These are phyloP conservation scores for Camelina laxa DNA, from an alignment of 345 rosid species.

Conservation along the genomic window DNA sequence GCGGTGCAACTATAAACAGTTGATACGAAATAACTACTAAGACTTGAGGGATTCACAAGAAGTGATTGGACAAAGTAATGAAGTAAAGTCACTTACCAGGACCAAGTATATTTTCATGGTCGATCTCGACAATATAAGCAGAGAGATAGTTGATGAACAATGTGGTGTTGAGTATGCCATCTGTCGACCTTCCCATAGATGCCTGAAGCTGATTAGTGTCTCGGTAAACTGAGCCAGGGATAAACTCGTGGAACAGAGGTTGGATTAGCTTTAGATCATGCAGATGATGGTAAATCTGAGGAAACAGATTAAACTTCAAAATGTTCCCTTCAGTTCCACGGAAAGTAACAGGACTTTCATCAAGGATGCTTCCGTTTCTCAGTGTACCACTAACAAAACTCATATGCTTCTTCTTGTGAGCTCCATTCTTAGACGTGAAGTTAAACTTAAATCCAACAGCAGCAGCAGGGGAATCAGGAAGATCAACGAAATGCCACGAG, in stretches of 20 bases:
- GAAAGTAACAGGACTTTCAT: slow-evolving; percentile 77
- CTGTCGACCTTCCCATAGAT: slow-evolving; percentile 64
- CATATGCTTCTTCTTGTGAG: slow-evolving; percentile 56
- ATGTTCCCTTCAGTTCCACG: slow-evolving; percentile 71
- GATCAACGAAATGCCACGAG: slow-evolving; percentile 91
- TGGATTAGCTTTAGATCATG: slow-evolving; percentile 79
- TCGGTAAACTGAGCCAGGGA: slow-evolving; percentile 69
- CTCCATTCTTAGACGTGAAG: slow-evolving; percentile 59
- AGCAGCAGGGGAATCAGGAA: slow-evolving; percentile 75
- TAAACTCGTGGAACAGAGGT: slow-evolving; percentile 87
- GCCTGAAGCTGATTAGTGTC: slow-evolving; percentile 70
- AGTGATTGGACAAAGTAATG: slow-evolving; percentile 7
- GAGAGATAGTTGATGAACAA: slow-evolving; percentile 80
- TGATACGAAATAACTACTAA: not conserved
- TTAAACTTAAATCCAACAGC: slow-evolving; percentile 94
- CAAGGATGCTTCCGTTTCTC: slow-evolving; percentile 64
- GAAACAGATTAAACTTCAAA: slow-evolving; percentile 83
- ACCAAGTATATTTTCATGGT: slow-evolving; percentile 71
- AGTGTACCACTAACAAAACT: slow-evolving; percentile 81
- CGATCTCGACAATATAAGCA: slow-evolving; percentile 78
- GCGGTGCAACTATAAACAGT: not conserved
- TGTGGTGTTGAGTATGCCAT: slow-evolving; percentile 83
- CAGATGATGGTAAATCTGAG: slow-evolving; percentile 68
- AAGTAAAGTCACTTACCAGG: slow-evolving; percentile 66
- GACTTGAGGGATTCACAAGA: slow-evolving; percentile 7